Evolutionary conservation across 2,329 filamentous ascomycete species (phyloP).

Genomic region (Zasmidium cellare): DNA sequence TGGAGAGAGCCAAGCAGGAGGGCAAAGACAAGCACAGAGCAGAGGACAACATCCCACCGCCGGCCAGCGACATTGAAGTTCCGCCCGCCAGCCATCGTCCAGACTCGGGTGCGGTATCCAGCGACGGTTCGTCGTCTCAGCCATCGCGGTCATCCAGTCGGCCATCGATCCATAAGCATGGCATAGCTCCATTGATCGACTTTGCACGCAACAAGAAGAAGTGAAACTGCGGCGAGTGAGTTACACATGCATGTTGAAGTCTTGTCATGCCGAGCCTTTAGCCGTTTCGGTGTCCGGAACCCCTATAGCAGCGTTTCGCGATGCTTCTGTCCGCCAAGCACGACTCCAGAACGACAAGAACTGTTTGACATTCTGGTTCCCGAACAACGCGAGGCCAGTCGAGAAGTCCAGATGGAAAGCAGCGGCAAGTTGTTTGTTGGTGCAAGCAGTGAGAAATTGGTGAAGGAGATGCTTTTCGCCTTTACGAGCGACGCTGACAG

Average conservation of each 20-base stretch:
- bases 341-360: no score
- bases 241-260: no score
- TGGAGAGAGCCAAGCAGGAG: conserved; percentile 1
- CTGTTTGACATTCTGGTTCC: background rate
- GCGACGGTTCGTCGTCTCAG: background rate
- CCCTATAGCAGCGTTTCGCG: background rate
- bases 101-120: background rate
- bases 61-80: background rate
- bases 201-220: background rate
- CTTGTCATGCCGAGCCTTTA: background rate
- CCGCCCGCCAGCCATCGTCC: background rate
- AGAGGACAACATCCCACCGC: background rate
- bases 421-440: background rate
- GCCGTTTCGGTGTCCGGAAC: no score
- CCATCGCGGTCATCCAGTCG: background rate
- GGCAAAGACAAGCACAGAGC: background rate
- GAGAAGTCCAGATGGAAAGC: background rate
- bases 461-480: background rate
- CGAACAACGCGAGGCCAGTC: background rate
- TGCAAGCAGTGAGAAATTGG: background rate
- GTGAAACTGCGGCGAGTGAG: background rate
- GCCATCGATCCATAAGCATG: background rate
- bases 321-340: background rate
- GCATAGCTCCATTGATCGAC: background rate
- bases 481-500: background rate